Evolutionary conservation across 2,329 filamentous ascomycete species (phyloP), one percentile per base, ranked within the genome.

Genomic region (Paecilomyces fulvus): DNA sequence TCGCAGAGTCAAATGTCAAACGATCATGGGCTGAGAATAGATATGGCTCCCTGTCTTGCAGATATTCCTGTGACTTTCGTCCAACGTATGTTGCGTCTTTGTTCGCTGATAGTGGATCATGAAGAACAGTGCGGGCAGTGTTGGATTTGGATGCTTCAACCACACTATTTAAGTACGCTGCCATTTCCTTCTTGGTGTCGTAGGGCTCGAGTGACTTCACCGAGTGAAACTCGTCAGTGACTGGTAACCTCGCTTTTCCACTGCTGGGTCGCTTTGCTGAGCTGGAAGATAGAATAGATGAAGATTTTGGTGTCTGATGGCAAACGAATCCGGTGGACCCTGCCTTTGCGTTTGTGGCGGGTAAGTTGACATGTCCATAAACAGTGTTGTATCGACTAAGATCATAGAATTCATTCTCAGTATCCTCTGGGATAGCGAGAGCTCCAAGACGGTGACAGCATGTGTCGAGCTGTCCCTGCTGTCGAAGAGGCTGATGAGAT

Each of bases 131-230:
- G 11, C 30, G 31, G 11, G 53, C 53, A 12, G 46, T 30, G 10
- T 54, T 52, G 6, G 25, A 43, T 5, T 53, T 37, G 21, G 59
- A 49, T 14, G 49, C 51, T 43, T 58, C 31, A 28, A 55, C 57
- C 31, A 55, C 30, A 14, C 30, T 49, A 12, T 60, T 53, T 17
- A 58, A 43, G 46, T 54, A 54, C 3, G 51, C 54, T 4, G 54
- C 49, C 46, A 55, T 53, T 49, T 58, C 59, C 51, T 52, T 53
- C 30, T 55, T 60, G n/a, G 56, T 53, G 14, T 50, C 49, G 20
- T 43, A 49, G 50, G 25, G 30, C 20, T 56, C 54, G 12, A 52
- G 43, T 11, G 50, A 48, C 37, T 43, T 56, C 12, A 49, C 43
- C 6, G 37, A 48, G 25, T 52, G 17, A 49, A 52, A 17, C 46